Conservation (phyloP, 2,329 filamentous ascomycete species). For the Aschersonia sp. region DNA sequence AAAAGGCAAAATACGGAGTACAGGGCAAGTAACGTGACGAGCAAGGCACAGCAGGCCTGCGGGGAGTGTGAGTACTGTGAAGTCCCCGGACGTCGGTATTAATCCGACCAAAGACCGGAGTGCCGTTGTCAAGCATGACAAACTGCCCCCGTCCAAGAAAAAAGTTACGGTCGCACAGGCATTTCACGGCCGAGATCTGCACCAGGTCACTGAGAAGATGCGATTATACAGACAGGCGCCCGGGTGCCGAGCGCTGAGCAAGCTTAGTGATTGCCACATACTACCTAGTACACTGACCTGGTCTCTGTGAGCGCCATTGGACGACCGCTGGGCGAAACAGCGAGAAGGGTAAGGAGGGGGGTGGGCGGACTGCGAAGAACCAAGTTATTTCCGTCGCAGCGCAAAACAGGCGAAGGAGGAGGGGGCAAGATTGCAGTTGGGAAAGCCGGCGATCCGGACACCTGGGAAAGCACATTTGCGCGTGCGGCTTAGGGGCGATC, state of each 20-base stretch:
- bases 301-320: no score
- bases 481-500: not conserved
- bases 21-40: conserved; percentile 2
- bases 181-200: not conserved
- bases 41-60: not conserved
- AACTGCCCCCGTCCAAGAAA: not conserved
- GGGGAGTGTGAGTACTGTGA: not conserved
- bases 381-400: conserved; percentile 19
- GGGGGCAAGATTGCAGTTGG: conserved; percentile 1
- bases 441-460: conserved; percentile 3
- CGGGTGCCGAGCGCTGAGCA: no score
- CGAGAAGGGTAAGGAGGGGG: conserved; percentile 8
- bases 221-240: not conserved
- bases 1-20: not conserved
- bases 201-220: not conserved
- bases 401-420: conserved; percentile 4
- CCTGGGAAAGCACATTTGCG: conserved; percentile 2
- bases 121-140: no score
- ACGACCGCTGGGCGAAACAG: conserved; percentile 1
- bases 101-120: not conserved
- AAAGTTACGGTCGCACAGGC: not conserved
- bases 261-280: no score
- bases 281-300: no score
- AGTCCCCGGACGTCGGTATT: not conserved
- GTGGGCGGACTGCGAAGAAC: conserved; percentile 13